These are phyloP conservation scores for Hyaloperonospora brassicae DNA, from an alignment of 352 stramenopile genomes.

Conservation along the genomic window DNA sequence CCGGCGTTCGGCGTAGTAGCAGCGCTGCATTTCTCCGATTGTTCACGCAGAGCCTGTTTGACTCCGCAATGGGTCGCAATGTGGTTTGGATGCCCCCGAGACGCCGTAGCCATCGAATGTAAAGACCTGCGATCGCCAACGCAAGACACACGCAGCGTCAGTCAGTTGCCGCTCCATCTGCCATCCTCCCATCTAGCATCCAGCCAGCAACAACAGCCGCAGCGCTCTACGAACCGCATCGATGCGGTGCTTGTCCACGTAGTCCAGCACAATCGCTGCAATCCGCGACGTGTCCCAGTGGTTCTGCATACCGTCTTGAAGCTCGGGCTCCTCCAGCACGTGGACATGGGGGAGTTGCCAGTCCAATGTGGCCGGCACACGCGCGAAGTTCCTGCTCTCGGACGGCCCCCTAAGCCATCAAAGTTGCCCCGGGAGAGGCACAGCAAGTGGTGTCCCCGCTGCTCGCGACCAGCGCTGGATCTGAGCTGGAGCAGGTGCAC, in stretches of 20 bases:
- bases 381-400: slow-evolving; percentile 77
- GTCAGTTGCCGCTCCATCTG: too few relatives aligned
- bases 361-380: slow-evolving; percentile 44
- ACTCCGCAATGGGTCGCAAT: slow-evolving; percentile 65
- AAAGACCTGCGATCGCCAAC: slow-evolving; percentile 53
- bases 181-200: neutral
- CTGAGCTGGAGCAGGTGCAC: slow-evolving; percentile 39
- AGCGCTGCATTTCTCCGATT: slow-evolving; percentile 32
- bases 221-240: slow-evolving; percentile 40
- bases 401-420: slow-evolving; percentile 79
- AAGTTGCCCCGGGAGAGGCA: slow-evolving; percentile 89
- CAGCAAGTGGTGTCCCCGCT: slow-evolving; percentile 72
- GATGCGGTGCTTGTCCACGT: slow-evolving; percentile 49
- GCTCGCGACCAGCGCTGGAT: neutral
- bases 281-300: slow-evolving; percentile 68
- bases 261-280: slow-evolving; percentile 41
- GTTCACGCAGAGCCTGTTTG: slow-evolving; percentile 33
- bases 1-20: slow-evolving; percentile 1
- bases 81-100: slow-evolving; percentile 92
- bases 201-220: neutral
- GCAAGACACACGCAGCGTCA: neutral
- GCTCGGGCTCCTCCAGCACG: slow-evolving; percentile 67
- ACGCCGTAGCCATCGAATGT: slow-evolving; percentile 92
- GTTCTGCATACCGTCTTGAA: slow-evolving; percentile 83
- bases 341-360: slow-evolving; percentile 40